phyloP scores from a whole-genome alignment of 306 rosid genomes.

The Quercus mongolica region DNA sequence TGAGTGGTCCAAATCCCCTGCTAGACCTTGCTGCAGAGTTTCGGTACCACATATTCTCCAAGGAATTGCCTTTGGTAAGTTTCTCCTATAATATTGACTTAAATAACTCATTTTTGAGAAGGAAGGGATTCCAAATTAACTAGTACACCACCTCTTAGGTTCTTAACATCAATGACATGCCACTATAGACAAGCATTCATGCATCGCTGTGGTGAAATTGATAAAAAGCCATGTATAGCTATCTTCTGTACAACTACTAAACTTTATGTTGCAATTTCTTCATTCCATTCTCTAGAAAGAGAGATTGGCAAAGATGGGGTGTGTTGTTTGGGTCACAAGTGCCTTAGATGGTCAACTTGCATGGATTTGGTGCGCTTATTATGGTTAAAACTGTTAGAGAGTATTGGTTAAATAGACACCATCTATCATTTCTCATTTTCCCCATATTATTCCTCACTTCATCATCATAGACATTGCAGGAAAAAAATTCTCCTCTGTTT shows the following conservation, averaged over 20 bases:
- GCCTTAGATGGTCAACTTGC: no score
- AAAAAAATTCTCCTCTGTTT: not conserved
- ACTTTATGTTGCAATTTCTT: not conserved
- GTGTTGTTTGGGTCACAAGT: no score
- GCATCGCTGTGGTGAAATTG: not conserved
- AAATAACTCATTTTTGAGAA: not conserved
- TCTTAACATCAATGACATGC: not conserved
- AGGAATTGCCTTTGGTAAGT: conserved; percentile 92
- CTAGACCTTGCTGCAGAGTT: conserved; percentile 76
- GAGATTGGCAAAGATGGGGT: not conserved
- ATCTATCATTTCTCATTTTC: not conserved
- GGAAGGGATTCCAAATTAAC: conserved; percentile 5
- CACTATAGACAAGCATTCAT: not conserved
- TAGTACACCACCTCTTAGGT: not conserved
- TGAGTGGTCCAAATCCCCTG: conserved; percentile 83
- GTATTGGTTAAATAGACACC: not conserved
- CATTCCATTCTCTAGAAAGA: not conserved
- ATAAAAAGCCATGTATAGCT: not conserved
- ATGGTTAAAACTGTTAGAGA: no score
- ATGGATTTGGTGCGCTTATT: no score
- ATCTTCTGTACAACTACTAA: not conserved
- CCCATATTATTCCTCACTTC: not conserved
- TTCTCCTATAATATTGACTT: not conserved
- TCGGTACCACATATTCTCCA: conserved; percentile 93
- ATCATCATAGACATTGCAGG: not conserved